These are phyloP conservation scores for Entoloma clypeatum DNA, from an alignment of 1,284 basidiomycete genomes.

Conservation along the genomic window DNA sequence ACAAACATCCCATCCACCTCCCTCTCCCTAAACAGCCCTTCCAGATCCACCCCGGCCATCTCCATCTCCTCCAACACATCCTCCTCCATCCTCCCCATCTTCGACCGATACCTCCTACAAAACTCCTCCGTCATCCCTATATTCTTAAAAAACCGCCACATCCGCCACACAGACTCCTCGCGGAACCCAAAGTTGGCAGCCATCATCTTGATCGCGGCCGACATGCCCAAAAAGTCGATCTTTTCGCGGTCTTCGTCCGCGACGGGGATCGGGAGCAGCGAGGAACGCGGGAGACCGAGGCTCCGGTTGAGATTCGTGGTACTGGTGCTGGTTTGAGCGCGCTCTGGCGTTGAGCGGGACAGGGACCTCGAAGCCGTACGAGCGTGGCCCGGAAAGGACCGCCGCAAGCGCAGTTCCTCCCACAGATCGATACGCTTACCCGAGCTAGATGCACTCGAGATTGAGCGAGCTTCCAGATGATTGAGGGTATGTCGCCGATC, in stretches of 20 bases:
- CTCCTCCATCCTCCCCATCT: slow-evolving; percentile 13
- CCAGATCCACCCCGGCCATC: slow-evolving; percentile 10
- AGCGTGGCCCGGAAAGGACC: too few species aligned
- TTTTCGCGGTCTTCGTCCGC: slow-evolving; percentile 19
- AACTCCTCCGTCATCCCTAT: slow-evolving; percentile 24
- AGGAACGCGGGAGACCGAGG: slow-evolving; percentile 6
- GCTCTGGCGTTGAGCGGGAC: slow-evolving; percentile 1
- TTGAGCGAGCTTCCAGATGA: too few species aligned
- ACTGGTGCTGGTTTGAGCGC: neutral
- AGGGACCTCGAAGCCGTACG: too few species aligned
- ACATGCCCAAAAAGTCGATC: slow-evolving; percentile 18
- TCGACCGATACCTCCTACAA: slow-evolving; percentile 19
- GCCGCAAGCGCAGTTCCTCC: too few species aligned
- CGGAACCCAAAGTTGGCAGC: slow-evolving; percentile 21
- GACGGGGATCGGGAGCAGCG: slow-evolving; percentile 13
- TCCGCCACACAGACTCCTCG: slow-evolving; percentile 21
- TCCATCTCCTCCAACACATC: slow-evolving; percentile 17
- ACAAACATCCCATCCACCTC: neutral
- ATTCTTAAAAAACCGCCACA: slow-evolving; percentile 22
- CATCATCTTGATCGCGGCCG: slow-evolving; percentile 16
- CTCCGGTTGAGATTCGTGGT: too few species aligned
- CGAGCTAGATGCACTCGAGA: too few species aligned
- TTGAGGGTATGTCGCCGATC: too few species aligned
- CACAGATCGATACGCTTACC: too few species aligned
- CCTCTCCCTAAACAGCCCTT: neutral